These are phyloP conservation scores for Herpomyces periplanetae DNA, from an alignment of 2,329 filamentous ascomycete species.

Conservation along the genomic window DNA sequence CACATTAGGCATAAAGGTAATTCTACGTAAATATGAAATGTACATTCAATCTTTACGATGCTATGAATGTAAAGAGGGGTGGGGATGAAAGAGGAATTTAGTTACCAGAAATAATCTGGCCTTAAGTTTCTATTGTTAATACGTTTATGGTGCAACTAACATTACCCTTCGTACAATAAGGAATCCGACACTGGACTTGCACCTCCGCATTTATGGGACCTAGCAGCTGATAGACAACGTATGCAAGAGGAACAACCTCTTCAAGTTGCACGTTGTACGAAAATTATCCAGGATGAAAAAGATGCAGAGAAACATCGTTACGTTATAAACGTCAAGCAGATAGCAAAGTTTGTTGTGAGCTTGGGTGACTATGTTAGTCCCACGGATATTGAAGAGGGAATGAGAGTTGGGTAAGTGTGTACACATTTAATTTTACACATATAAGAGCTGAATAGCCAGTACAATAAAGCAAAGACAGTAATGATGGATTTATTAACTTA, in stretches of 20 bases:
- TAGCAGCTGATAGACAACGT: slow-evolving; percentile 81
- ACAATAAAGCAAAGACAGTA: not conserved
- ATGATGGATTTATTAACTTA: not conserved
- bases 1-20: not conserved
- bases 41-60: no score
- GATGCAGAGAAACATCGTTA: slow-evolving; percentile 97
- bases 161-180: slow-evolving; percentile 9
- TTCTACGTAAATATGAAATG: not conserved
- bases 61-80: no score
- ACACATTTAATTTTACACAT: no score
- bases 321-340: slow-evolving; percentile 99
- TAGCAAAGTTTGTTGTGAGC: slow-evolving; percentile 95
- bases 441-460: not conserved
- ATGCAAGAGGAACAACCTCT: slow-evolving; percentile 95
- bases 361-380: slow-evolving; percentile 83
- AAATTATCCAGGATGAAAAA: slow-evolving; percentile 91
- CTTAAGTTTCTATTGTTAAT: not conserved
- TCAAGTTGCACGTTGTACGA: slow-evolving; percentile 88
- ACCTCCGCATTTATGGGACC: slow-evolving; percentile 92
- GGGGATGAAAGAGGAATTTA: no score
- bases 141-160: not conserved
- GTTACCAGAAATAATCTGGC: not conserved
- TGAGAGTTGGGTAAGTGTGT: slow-evolving; percentile 66
- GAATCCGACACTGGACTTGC: slow-evolving; percentile 96
- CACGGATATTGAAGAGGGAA: slow-evolving; percentile 95